phyloP scores from a whole-genome alignment of 1,139 yeast species.

The Geotrichum fermentans region DNA sequence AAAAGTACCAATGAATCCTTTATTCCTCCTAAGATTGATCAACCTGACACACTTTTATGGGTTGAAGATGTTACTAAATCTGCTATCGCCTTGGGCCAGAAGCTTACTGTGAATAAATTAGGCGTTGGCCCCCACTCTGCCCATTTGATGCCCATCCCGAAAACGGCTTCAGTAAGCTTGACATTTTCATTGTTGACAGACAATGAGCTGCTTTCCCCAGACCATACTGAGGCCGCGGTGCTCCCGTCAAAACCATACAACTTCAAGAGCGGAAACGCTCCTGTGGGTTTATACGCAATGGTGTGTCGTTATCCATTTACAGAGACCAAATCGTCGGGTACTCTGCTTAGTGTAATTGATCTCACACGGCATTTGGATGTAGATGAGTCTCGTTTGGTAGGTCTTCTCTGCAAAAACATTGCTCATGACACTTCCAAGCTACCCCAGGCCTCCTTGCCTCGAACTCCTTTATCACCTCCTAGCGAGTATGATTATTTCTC shows the following conservation, averaged over 20 bases:
- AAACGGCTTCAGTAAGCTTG: neutral
- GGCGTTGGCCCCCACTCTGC: constrained; percentile 2
- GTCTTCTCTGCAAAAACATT: constrained; percentile 28
- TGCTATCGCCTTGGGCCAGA: constrained; percentile 4
- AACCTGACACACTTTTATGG: constrained; percentile 20
- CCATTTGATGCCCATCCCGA: constrained; percentile 2
- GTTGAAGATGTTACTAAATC: constrained; percentile 12
- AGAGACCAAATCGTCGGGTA: constrained; percentile 15
- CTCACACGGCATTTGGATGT: constrained; percentile 7
- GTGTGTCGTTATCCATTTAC: constrained; percentile 26
- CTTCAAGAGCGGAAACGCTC: constrained; percentile 13
- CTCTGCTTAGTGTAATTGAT: constrained; percentile 22
- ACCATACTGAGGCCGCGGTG: neutral
- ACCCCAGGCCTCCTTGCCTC: constrained; percentile 22
- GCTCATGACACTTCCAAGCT: constrained; percentile 26
- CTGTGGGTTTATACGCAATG: constrained; percentile 25
- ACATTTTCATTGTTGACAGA: constrained; percentile 6
- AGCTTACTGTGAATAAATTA: constrained; percentile 6
- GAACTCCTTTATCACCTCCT: constrained; percentile 15
- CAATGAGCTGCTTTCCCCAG: neutral
- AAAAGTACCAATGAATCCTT: constrained; percentile 8
- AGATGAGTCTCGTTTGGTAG: constrained; percentile 16
- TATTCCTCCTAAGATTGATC: constrained; percentile 12
- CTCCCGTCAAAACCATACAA: neutral
- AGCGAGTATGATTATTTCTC: constrained; percentile 45